A percentile compares a stretch with the other conserved stretches of the same genome.
Evolutionary conservation across 257 asterid genomes (phyloP).

Genomic region (Dorcoceras hygrometricum): DNA sequence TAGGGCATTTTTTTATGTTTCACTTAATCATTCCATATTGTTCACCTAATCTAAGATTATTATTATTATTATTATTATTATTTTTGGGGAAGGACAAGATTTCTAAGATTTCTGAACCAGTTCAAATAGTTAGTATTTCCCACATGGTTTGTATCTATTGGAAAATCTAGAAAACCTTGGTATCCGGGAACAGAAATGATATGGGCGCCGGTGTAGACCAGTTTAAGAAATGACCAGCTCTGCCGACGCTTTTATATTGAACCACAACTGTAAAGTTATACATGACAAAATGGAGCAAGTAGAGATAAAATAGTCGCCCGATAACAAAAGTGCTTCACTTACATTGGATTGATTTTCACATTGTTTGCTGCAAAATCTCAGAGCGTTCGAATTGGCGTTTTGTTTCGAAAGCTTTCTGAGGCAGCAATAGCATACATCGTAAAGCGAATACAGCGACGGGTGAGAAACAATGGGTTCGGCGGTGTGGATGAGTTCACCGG

Average conservation of each 20-base stretch:
- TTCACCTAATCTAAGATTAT: too few species aligned
- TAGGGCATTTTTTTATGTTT: too few species aligned
- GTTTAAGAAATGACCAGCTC: too few species aligned
- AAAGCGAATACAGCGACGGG: slow-evolving; percentile 51
- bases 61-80: too few species aligned
- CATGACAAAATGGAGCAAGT: not conserved
- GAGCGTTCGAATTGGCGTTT: slow-evolving; percentile 14
- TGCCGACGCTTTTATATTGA: too few species aligned
- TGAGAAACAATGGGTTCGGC: slow-evolving; percentile 63
- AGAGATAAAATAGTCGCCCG: too few species aligned
- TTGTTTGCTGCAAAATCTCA: slow-evolving; percentile 50
- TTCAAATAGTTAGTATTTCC: not conserved
- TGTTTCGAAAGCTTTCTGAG: slow-evolving; percentile 39
- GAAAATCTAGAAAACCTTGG: too few species aligned
- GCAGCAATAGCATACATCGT: slow-evolving; percentile 63
- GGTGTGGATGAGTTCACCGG: slow-evolving; percentile 74
- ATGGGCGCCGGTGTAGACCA: too few species aligned
- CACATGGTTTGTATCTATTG: not conserved
- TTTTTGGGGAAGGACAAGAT: too few species aligned
- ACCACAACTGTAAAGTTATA: not conserved
- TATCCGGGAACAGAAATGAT: too few species aligned
- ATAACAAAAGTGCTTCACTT: not conserved
- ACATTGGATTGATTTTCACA: slow-evolving; percentile 57
- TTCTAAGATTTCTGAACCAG: too few species aligned
- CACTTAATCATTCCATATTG: too few species aligned